These are phyloP conservation scores for Raphanus sativus DNA, from an alignment of 345 rosid genomes.

Conservation along the genomic window DNA sequence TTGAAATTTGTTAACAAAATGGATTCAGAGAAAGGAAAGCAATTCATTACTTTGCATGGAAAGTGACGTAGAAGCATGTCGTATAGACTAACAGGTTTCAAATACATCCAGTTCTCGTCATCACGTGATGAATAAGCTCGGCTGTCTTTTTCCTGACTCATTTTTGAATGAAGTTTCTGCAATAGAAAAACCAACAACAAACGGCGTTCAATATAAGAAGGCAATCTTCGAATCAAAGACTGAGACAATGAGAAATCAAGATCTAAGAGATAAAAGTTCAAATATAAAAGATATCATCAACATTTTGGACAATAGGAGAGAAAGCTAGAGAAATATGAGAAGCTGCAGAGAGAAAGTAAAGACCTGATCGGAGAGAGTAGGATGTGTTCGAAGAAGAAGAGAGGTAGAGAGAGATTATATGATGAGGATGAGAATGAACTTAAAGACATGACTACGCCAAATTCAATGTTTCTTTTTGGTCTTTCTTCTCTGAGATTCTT, in stretches of 20 bases:
- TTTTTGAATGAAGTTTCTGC: neutral
- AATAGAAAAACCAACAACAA: neutral
- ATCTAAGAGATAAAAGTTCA: neutral
- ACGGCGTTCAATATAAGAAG: neutral
- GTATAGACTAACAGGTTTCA: neutral
- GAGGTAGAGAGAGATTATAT: neutral
- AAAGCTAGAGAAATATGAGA: neutral
- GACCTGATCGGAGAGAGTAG: neutral
- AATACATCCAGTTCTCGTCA: neutral
- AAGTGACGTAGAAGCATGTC: slow-evolving; percentile 45
- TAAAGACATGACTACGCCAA: neutral
- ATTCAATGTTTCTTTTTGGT: neutral
- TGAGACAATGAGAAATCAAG: neutral
- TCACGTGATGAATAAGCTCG: neutral
- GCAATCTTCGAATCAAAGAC: neutral
- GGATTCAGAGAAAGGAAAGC: neutral
- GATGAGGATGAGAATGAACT: neutral
- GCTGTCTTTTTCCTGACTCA: neutral
- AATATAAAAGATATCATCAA: neutral
- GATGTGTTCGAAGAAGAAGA: neutral
- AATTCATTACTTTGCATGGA: slow-evolving; percentile 47
- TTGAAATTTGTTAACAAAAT: neutral
- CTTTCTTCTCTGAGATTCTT: neutral
- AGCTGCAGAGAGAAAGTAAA: neutral
- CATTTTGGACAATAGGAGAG: neutral